A percentile compares a stretch with the other conserved stretches of the same genome.
Evolutionary conservation across 2,329 filamentous ascomycete species (phyloP).

Genomic region (Ophiostoma himal-ulmi): DNA sequence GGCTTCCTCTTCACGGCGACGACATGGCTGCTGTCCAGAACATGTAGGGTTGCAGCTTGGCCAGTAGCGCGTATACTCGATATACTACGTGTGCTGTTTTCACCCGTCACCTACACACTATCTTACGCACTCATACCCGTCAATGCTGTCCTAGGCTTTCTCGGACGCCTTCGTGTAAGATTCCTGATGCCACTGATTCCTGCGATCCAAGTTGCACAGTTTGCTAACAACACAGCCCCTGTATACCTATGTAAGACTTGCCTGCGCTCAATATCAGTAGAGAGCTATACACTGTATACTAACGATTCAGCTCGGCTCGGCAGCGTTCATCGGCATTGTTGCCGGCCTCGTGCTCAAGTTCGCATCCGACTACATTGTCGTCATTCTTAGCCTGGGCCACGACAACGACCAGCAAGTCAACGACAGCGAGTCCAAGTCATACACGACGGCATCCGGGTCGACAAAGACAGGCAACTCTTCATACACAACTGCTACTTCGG

Average conservation of each 20-base stretch:
- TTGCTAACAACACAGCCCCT: constrained; percentile 33
- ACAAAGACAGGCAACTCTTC: neutral
- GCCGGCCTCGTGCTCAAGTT: constrained; percentile 56
- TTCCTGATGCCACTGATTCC: neutral
- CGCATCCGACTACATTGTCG: constrained; percentile 49
- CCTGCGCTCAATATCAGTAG: neutral
- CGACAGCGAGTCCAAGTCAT: neutral
- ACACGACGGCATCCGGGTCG: neutral
- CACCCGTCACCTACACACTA: constrained; percentile 36
- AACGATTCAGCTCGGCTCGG: constrained; percentile 49
- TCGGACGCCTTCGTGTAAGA: constrained; percentile 33
- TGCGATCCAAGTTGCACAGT: neutral
- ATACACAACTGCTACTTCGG: neutral
- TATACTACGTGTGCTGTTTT: constrained; percentile 33
- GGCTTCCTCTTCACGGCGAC: neutral
- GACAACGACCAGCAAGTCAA: neutral
- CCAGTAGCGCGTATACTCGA: constrained; percentile 27
- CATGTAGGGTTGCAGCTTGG: constrained; percentile 19
- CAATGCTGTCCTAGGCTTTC: constrained; percentile 32
- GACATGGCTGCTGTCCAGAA: constrained; percentile 18
- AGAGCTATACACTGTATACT: neutral
- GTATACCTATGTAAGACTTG: constrained; percentile 39
- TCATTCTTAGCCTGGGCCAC: constrained; percentile 42
- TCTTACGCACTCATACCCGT: constrained; percentile 29
- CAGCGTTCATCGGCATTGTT: constrained; percentile 59